A percentile compares a stretch with the other conserved stretches of the same genome.
Evolutionary conservation across 306 rosid species (phyloP).

Genomic region (Castanea mollissima): DNA sequence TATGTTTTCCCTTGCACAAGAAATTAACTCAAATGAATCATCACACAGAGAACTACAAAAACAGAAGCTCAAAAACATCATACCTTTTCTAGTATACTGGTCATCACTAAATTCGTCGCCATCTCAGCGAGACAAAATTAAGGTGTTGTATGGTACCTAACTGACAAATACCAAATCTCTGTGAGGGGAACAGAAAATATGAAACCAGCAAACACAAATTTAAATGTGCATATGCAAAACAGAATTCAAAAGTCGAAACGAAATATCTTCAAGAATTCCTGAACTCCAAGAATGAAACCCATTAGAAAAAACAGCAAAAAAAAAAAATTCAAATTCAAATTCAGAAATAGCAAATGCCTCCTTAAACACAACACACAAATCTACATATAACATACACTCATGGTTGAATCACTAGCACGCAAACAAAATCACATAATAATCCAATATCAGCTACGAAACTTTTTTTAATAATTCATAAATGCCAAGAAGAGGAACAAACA

Average conservation of each 20-base stretch:
- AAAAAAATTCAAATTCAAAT: neutral
- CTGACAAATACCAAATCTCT: neutral
- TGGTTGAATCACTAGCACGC: neutral
- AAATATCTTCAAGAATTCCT: neutral
- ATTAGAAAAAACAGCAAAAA: neutral
- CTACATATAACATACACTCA: neutral
- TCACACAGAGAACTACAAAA: neutral
- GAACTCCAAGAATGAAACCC: neutral
- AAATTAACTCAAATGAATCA: conserved; percentile 12
- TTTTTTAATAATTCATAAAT: neutral
- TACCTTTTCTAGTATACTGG: conserved; percentile 88
- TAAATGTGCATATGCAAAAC: neutral
- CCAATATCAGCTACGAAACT: neutral
- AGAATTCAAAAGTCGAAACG: neutral
- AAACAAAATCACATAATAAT: neutral
- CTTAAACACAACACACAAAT: neutral
- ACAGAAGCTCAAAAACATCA: neutral
- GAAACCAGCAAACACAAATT: neutral
- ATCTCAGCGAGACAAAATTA: conserved; percentile 19
- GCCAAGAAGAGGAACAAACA: neutral
- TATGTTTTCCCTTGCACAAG: neutral
- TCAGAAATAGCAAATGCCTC: neutral
- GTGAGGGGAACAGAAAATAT: neutral
- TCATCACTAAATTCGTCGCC: conserved; percentile 76
- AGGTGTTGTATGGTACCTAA: neutral